A percentile compares a stretch with the other conserved stretches of the same genome.
Evolutionary conservation across 805 yeast genomes (phyloP).

Genomic region (Brettanomyces custersianus): DNA sequence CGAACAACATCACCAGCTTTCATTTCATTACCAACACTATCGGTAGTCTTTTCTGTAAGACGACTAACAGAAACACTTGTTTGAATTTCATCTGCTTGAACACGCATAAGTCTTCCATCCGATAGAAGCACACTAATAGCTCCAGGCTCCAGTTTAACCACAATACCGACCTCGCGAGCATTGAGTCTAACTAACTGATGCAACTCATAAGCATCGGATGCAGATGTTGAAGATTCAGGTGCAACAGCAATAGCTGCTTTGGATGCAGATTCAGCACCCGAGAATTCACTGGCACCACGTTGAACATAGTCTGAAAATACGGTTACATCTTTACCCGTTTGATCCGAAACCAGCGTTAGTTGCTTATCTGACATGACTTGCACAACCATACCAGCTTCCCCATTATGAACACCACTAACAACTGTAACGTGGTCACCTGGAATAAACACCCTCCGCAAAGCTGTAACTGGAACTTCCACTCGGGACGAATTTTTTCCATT

Average conservation of each 20-base stretch:
- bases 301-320: slow-evolving; percentile 89
- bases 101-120: slow-evolving; percentile 65
- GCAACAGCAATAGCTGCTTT: background rate
- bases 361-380: slow-evolving; percentile 72
- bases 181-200: slow-evolving; percentile 86
- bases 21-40: slow-evolving; percentile 74
- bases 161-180: slow-evolving; percentile 80
- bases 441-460: slow-evolving; percentile 75
- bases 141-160: slow-evolving; percentile 84
- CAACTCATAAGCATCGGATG: slow-evolving; percentile 54
- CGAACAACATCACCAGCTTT: slow-evolving; percentile 89
- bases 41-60: slow-evolving; percentile 78
- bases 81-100: slow-evolving; percentile 76
- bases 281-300: slow-evolving; percentile 77
- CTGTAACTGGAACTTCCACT: slow-evolving; percentile 73
- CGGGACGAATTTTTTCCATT: slow-evolving; percentile 34
- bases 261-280: slow-evolving; percentile 62
- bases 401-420: slow-evolving; percentile 81
- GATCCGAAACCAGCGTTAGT: slow-evolving; percentile 84
- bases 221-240: background rate
- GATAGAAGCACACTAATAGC: slow-evolving; percentile 71
- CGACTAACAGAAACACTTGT: slow-evolving; percentile 57
- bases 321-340: slow-evolving; percentile 78
- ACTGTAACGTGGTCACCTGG: slow-evolving; percentile 96
- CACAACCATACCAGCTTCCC: slow-evolving; percentile 92